Evolutionary conservation across 108 stramenopile species (phyloP).

Genomic region (Skeletonema grethae): DNA sequence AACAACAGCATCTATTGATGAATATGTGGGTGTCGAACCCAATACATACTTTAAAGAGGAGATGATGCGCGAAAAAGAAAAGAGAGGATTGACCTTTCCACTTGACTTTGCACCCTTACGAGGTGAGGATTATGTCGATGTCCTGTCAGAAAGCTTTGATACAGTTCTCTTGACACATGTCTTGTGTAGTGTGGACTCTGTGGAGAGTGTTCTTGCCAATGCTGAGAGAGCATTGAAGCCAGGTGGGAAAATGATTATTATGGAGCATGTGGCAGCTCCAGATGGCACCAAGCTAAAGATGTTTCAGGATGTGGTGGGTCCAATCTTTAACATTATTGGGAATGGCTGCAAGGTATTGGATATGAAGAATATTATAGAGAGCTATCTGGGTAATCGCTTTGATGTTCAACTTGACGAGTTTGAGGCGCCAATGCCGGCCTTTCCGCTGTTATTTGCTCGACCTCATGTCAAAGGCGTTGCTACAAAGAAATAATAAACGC

Average conservation of each 20-base stretch:
- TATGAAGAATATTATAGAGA: conserved; percentile 18
- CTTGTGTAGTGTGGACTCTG: conserved; percentile 51
- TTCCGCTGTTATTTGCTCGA: conserved; percentile 19
- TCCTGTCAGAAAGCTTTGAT: conserved; percentile 37
- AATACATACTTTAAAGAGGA: conserved; percentile 48
- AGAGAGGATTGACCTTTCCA: conserved; percentile 41
- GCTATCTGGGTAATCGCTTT: conserved; percentile 20
- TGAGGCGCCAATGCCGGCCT: conserved; percentile 27
- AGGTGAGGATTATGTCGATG: conserved; percentile 49
- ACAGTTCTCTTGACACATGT: conserved; percentile 55
- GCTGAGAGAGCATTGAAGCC: conserved; percentile 61
- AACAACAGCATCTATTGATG: conserved; percentile 23
- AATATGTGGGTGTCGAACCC: conserved; percentile 59
- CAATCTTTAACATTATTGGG: conserved; percentile 43
- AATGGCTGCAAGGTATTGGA: conserved; percentile 58
- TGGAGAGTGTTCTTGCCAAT: conserved; percentile 49
- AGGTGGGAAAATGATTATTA: conserved; percentile 60
- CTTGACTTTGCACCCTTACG: conserved; percentile 29
- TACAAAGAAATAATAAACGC: conserved; percentile 22
- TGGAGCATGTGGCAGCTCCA: conserved; percentile 50
- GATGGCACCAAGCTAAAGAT: conserved; percentile 25
- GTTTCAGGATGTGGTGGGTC: conserved; percentile 39
- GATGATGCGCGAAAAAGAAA: conserved; percentile 30
- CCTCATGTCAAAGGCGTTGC: conserved; percentile 44
- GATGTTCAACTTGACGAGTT: conserved; percentile 17